Base-by-base conservation (phyloP, 2,329 filamentous ascomycete species). In the Colletotrichum cuscutae region DNA sequence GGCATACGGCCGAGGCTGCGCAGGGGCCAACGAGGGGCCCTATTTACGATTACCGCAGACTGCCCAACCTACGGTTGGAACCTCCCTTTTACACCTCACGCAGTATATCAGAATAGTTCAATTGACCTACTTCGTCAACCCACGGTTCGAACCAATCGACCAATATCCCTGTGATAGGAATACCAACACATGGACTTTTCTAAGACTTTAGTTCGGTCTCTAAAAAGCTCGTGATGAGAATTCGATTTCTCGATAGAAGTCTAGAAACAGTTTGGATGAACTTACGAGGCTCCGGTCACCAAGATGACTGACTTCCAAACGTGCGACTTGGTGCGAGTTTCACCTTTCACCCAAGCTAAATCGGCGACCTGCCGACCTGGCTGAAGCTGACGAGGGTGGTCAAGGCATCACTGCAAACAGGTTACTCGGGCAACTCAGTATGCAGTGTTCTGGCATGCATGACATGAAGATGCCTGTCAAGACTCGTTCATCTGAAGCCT, bases 401-500 rank as follows among this genome's bases (percentile, higher is more conserved):
- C 57, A 56, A 46, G 35, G 56, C 32, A 67, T 9, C 2, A 8
- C 24, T 24, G 6, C 6, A 11, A 37, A 30, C 19, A 13, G 52
- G 24, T 63, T 35, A 28, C 35, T 46, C 32, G n/a, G 11, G 15
- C 4, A 57, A 15, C 53, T 28, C 28, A 11, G 37, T 19, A 42
- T 42, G 15, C 42, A 24, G 9, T 8, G 28, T 4, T 2, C 37
- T 28, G 3, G 19, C 19, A 42, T 53, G 26, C 28, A 49, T 67
- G 24, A 32, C 30, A 65, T 12, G 30, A 54, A 24, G 12, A 26
- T 32, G 52, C n/a, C 30, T 35, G 30, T 30, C 24, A 32, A 32
- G 22, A 30, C 49, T 42, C 65, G 65, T 72, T 72, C 69, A 58
- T 69, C 69, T 64, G 69, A 72, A 63, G 59, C 54, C 6, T 15